phyloP scores from a whole-genome alignment of 768 basidiomycete genomes.

The Amyloporia xantha region DNA sequence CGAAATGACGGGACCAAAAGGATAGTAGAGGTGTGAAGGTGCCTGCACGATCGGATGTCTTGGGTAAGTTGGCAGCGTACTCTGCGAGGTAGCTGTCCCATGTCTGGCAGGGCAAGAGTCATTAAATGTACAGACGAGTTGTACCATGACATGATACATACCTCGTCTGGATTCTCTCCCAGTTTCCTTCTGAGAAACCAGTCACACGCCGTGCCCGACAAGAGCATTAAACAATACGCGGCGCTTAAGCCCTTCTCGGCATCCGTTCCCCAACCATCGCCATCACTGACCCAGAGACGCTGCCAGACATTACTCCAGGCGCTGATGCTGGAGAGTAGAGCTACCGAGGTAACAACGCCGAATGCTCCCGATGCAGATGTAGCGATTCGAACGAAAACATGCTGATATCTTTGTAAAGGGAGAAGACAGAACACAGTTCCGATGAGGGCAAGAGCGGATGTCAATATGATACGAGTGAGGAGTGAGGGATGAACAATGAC shows the following conservation, averaged over 20 bases:
- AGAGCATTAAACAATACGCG: conserved; percentile 46
- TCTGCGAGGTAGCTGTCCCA: conserved; percentile 64
- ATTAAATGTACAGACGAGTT: background rate
- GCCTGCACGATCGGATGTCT: conserved; percentile 42
- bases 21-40: conserved; percentile 47
- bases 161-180: conserved; percentile 68
- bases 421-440: conserved; percentile 37
- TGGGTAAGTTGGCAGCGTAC: conserved; percentile 48
- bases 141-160: conserved; percentile 17
- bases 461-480: conserved; percentile 39
- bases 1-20: conserved; percentile 41
- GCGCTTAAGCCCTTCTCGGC: conserved; percentile 56
- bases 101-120: conserved; percentile 40
- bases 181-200: conserved; percentile 49
- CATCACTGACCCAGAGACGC: conserved; percentile 47
- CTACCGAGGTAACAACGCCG: conserved; percentile 45
- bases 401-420: conserved; percentile 39
- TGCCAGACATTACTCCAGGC: conserved; percentile 61
- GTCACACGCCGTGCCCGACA: conserved; percentile 41
- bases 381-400: conserved; percentile 42
- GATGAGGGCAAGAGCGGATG: conserved; percentile 30
- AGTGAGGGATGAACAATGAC: conserved; percentile 51
- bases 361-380: conserved; percentile 52
- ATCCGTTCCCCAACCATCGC: conserved; percentile 45
- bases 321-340: conserved; percentile 42